Conservation (phyloP, 768 basidiomycete genomes). For the Collybiopsis luxurians region DNA sequence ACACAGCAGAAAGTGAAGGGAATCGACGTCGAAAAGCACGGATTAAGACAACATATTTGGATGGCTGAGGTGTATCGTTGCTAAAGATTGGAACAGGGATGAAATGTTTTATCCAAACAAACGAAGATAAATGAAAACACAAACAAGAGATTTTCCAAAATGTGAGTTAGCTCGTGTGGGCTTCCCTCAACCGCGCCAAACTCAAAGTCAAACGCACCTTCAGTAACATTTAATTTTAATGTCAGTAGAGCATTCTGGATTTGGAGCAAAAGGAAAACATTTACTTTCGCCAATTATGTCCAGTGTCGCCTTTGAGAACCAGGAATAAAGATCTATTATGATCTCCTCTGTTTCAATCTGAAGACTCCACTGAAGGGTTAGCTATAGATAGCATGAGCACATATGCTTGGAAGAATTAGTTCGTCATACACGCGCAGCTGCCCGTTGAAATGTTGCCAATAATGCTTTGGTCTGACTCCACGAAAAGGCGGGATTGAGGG, state of each 20-base stretch:
- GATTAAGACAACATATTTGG: not conserved
- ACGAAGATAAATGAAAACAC: too few species aligned
- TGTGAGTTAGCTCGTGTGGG: not conserved
- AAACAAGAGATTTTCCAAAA: constrained; percentile 7
- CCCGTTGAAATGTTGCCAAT: constrained; percentile 22
- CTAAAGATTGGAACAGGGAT: not conserved
- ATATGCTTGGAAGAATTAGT: not conserved
- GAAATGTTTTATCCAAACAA: not conserved
- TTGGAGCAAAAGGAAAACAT: not conserved
- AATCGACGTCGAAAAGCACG: not conserved
- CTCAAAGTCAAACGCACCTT: constrained; percentile 27
- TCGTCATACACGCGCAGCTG: constrained; percentile 14
- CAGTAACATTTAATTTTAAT: not conserved
- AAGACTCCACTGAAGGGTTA: constrained; percentile 14
- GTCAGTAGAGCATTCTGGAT: not conserved
- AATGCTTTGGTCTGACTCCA: constrained; percentile 20
- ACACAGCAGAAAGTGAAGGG: not conserved
- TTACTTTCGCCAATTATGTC: constrained; percentile 35
- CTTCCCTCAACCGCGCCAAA: constrained; percentile 16
- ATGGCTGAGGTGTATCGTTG: not conserved
- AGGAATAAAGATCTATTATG: constrained; percentile 21
- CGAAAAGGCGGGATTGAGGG: constrained; percentile 32
- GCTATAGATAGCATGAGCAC: constrained; percentile 16
- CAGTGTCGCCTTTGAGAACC: constrained; percentile 27
- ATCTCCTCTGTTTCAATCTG: not conserved